A percentile compares a stretch with the other conserved stretches of the same genome.
These are phyloP conservation scores for Oryza longistaminata DNA, from an alignment of 176 grass and related monocot species.

Conservation along the genomic window DNA sequence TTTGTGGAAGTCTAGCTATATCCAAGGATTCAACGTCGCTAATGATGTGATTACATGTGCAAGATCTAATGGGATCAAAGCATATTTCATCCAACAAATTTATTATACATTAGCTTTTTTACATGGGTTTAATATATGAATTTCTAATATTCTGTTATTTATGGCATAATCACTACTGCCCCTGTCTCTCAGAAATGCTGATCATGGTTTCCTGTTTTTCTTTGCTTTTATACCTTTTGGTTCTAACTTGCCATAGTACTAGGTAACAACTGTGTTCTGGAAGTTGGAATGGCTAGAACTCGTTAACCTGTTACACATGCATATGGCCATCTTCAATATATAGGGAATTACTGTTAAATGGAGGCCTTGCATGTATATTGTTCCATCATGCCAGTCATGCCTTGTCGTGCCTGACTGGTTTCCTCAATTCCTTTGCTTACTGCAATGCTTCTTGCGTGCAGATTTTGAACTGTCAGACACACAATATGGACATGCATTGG, in stretches of 20 bases:
- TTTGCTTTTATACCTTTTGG: neutral
- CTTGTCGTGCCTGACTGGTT: neutral
- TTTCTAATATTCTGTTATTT: slow-evolving; percentile 11
- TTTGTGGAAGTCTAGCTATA: neutral
- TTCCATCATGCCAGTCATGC: slow-evolving; percentile 8
- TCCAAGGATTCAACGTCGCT: neutral
- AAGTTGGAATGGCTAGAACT: slow-evolving; percentile 10
- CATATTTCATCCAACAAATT: slow-evolving; percentile 9
- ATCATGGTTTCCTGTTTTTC: neutral
- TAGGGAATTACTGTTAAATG: slow-evolving; percentile 1
- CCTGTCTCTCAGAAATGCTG: neutral
- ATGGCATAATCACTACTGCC: neutral
- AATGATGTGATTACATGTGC: neutral
- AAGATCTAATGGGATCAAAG: neutral
- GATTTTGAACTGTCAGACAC: slow-evolving; percentile 75
- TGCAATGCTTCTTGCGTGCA: slow-evolving; percentile 31
- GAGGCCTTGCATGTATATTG: neutral
- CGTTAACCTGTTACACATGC: neutral
- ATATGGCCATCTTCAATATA: neutral
- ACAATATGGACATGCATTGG: slow-evolving; percentile 65
- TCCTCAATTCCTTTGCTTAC: slow-evolving; percentile 20
- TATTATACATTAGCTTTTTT: neutral
- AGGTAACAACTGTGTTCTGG: slow-evolving; percentile 10
- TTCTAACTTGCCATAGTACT: neutral
- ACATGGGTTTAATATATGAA: neutral